Conservation (phyloP, 495 filamentous ascomycete species). For the Neurospora sp. region DNA sequence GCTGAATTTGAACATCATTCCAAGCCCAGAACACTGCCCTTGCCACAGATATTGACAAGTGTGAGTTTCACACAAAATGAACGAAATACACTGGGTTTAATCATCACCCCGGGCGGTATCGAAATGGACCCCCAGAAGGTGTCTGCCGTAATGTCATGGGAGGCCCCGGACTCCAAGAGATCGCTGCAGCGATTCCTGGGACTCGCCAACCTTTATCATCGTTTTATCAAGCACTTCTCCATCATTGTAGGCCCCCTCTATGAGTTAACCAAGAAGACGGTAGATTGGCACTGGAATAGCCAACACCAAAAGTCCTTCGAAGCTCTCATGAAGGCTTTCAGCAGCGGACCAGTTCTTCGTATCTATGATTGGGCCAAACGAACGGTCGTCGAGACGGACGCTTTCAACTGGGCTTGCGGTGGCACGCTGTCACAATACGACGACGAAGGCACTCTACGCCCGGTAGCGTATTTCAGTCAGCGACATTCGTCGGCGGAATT, state of each 20-base stretch:
- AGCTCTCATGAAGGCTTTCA: too few relatives aligned
- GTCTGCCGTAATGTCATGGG: neutral
- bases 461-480: too few relatives aligned
- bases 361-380: too few relatives aligned
- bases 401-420: neutral
- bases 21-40: too few relatives aligned
- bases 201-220: neutral
- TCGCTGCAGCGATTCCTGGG: neutral
- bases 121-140: neutral
- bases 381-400: neutral
- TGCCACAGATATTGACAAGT: neutral
- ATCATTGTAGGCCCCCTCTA: too few relatives aligned
- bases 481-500: too few relatives aligned
- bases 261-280: too few relatives aligned
- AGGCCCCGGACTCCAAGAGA: neutral
- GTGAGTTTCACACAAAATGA: neutral
- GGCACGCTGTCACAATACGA: neutral
- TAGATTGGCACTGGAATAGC: fast-evolving
- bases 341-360: too few relatives aligned
- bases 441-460: too few relatives aligned
- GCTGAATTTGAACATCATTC: too few relatives aligned
- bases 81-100: neutral
- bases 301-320: too few relatives aligned
- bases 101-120: neutral
- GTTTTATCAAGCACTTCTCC: too few relatives aligned